Conservation (phyloP, 768 basidiomycete genomes). For the Leccinellum luteum region DNA sequence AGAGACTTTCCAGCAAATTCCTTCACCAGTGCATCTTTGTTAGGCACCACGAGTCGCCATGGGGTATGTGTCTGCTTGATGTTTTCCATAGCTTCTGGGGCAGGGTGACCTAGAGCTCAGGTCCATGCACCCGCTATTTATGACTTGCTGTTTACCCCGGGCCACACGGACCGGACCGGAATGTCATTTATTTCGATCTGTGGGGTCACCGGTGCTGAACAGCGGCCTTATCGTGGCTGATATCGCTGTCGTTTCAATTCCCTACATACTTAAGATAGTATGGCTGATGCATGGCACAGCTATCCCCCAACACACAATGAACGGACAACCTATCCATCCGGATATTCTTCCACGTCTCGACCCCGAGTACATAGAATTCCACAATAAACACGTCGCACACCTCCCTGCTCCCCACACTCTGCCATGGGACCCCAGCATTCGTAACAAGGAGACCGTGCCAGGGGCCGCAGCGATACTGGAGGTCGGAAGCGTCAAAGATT, state of each 20-base stretch:
- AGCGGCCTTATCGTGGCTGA: not conserved
- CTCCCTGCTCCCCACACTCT: constrained; percentile 51
- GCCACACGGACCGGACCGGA: constrained; percentile 6
- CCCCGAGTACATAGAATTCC: constrained; percentile 64
- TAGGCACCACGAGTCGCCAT: constrained; percentile 38
- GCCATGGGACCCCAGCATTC: constrained; percentile 60
- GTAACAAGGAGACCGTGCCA: constrained; percentile 50
- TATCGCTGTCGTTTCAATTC: not conserved
- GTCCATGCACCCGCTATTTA: not conserved
- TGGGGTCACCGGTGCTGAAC: not conserved
- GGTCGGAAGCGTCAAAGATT: constrained; percentile 56
- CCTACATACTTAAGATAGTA: constrained; percentile 13
- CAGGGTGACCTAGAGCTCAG: not conserved
- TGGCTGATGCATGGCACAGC: not conserved
- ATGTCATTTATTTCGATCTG: constrained; percentile 2
- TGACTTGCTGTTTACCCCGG: not conserved
- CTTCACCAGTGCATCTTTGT: constrained; percentile 48
- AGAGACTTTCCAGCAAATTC: constrained; percentile 60
- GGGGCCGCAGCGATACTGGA: constrained; percentile 55
- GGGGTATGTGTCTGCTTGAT: constrained; percentile 48
- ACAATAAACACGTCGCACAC: constrained; percentile 48
- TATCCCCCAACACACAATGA: constrained; percentile 15
- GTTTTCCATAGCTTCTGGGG: constrained; percentile 17
- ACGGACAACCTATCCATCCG: constrained; percentile 55
- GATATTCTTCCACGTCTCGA: constrained; percentile 56